Percentiles rank a stretch among this genome's conserved stretches.
Evolutionary conservation across 75 land plant genomes (phyloP).

Genomic region (Pseudotsuga menziesii): DNA sequence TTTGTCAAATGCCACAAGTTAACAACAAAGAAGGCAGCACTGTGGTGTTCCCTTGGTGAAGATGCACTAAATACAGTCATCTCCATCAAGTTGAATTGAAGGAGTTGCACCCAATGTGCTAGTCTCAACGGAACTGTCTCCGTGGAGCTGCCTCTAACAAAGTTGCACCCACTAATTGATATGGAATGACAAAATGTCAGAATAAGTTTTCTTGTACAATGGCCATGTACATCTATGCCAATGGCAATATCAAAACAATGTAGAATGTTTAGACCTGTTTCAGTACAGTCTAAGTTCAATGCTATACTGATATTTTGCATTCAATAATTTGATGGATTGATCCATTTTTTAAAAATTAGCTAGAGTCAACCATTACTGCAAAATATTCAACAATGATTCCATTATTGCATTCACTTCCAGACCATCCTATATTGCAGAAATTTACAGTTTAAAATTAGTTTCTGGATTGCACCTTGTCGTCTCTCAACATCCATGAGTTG

Average conservation of each 20-base stretch:
- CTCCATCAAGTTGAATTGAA: too few species aligned
- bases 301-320: background rate
- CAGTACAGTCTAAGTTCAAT: background rate
- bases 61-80: too few species aligned
- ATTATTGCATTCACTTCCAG: background rate
- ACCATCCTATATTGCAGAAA: background rate
- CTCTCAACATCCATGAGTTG: slow-evolving; percentile 95
- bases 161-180: too few species aligned
- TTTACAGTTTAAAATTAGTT: background rate
- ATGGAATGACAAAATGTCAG: too few species aligned
- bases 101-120: too few species aligned
- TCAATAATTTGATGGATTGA: background rate
- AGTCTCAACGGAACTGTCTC: too few species aligned
- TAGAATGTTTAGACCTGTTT: background rate
- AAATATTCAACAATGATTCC: slow-evolving; percentile 1
- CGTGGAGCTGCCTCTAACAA: too few species aligned
- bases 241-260: background rate
- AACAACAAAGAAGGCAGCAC: too few species aligned
- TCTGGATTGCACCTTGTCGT: slow-evolving; percentile 62
- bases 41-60: too few species aligned
- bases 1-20: too few species aligned
- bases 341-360: background rate
- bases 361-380: background rate
- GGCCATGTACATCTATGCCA: background rate
- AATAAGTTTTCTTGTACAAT: too few species aligned